Evolutionary conservation across 345 rosid genomes (phyloP).

Genomic region (Heritiera fomes): DNA sequence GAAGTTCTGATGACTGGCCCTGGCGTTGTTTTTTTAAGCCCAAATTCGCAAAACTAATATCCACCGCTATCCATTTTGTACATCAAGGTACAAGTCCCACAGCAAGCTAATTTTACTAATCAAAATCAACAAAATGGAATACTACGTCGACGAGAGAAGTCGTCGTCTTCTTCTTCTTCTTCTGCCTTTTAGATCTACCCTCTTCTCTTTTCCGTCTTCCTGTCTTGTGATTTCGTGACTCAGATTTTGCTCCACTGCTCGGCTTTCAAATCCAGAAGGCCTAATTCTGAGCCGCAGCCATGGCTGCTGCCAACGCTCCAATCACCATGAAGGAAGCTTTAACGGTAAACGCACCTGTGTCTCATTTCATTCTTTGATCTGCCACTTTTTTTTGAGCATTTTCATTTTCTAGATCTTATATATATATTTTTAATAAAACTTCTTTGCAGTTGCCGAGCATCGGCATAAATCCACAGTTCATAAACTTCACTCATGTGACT

Average conservation of each 20-base stretch:
- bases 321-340: conserved; percentile 53
- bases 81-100: no score
- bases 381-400: neutral
- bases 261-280: neutral
- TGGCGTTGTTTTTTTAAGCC: no score
- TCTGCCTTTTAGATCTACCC: neutral
- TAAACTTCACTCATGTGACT: conserved; percentile 76
- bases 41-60: no score
- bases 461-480: conserved; percentile 78
- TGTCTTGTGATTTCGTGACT: neutral
- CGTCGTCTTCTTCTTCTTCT: no score
- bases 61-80: no score
- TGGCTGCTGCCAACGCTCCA: conserved; percentile 66
- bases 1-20: no score
- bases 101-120: neutral
- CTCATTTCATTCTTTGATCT: neutral
- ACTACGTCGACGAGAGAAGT: neutral
- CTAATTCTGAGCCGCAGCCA: conserved; percentile 21
- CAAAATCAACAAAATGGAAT: no score
- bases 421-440: neutral
- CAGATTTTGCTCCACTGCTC: neutral
- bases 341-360: conserved; percentile 26
- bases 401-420: neutral
- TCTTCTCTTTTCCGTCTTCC: neutral
- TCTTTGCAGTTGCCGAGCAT: conserved; percentile 63